These are phyloP conservation scores for Alternaria sp. DNA, from an alignment of 2,329 filamentous ascomycete genomes.

Conservation along the genomic window DNA sequence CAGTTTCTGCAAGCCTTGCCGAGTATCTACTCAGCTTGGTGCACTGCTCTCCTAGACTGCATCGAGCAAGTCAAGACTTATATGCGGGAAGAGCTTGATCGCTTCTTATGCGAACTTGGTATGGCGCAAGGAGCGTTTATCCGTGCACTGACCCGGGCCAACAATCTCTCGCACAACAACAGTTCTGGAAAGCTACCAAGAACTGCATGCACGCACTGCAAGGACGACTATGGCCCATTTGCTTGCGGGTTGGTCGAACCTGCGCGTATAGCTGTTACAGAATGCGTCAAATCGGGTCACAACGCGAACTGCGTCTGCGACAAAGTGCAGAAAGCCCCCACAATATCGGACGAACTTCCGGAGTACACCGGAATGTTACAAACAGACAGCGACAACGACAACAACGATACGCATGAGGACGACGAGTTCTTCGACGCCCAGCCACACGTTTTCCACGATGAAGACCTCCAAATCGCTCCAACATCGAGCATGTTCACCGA, in stretches of 20 bases:
- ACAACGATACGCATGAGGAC: not conserved
- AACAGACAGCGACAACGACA: not conserved
- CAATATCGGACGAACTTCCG: not conserved
- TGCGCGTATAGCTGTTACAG: slow-evolving; percentile 15
- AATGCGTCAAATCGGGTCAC: slow-evolving; percentile 13
- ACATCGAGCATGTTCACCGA: slow-evolving; percentile 11
- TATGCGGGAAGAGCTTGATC: not conserved
- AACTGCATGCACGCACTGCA: not conserved
- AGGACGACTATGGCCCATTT: slow-evolving; percentile 5
- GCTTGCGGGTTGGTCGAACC: slow-evolving; percentile 17
- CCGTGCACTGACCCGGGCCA: too few relatives aligned
- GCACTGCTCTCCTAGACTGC: slow-evolving; percentile 14
- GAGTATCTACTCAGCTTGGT: slow-evolving; percentile 25
- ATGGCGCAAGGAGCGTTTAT: not conserved
- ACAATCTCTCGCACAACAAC: too few relatives aligned
- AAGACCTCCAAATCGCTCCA: not conserved
- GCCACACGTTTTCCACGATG: not conserved
- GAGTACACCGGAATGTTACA: not conserved
- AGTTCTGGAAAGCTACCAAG: not conserved
- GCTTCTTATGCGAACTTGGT: not conserved
- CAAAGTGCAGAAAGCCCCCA: too few relatives aligned
- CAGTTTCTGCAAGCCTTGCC: slow-evolving; percentile 20
- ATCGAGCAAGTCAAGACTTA: slow-evolving; percentile 8
- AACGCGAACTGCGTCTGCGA: not conserved
- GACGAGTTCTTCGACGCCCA: slow-evolving; percentile 4